phyloP scores from a whole-genome alignment of 306 rosid genomes.

The Malus orientalis region DNA sequence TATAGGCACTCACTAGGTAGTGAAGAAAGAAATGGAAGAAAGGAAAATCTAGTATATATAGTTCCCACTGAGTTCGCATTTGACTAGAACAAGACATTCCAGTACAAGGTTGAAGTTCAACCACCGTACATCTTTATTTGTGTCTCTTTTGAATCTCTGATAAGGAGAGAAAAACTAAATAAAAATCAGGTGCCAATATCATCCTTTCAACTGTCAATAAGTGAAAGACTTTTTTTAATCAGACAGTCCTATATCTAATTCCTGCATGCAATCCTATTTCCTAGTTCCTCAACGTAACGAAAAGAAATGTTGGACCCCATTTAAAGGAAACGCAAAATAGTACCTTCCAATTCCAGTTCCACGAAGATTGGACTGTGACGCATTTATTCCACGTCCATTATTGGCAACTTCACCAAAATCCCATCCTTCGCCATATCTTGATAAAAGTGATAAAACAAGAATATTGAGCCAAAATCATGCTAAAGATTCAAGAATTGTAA shows the following conservation, averaged over 20 bases:
- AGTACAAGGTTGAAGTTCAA: background rate
- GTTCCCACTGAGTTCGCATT: background rate
- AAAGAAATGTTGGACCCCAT: slow-evolving; percentile 6
- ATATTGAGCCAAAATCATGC: background rate
- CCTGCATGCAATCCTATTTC: background rate
- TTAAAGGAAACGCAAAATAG: slow-evolving; percentile 12
- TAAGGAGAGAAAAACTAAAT: background rate
- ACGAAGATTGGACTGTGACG: slow-evolving; percentile 76
- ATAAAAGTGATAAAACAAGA: slow-evolving; percentile 4
- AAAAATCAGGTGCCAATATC: background rate
- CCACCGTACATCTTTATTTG: background rate
- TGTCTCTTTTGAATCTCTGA: background rate
- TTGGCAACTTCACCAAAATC: slow-evolving; percentile 95
- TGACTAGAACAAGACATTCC: background rate
- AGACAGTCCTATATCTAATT: too few species aligned
- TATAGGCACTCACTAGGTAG: background rate
- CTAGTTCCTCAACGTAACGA: background rate
- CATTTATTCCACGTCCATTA: slow-evolving; percentile 86
- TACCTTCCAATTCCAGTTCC: slow-evolving; percentile 94
- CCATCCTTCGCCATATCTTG: slow-evolving; percentile 99
- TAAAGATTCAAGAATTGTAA: slow-evolving; percentile 7
- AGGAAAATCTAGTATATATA: background rate
- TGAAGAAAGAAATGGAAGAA: background rate
- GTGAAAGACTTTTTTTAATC: background rate
- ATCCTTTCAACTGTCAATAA: slow-evolving; percentile 1